Base-by-base conservation (phyloP, 345 rosid species). In the Nephelium lappaceum region DNA sequence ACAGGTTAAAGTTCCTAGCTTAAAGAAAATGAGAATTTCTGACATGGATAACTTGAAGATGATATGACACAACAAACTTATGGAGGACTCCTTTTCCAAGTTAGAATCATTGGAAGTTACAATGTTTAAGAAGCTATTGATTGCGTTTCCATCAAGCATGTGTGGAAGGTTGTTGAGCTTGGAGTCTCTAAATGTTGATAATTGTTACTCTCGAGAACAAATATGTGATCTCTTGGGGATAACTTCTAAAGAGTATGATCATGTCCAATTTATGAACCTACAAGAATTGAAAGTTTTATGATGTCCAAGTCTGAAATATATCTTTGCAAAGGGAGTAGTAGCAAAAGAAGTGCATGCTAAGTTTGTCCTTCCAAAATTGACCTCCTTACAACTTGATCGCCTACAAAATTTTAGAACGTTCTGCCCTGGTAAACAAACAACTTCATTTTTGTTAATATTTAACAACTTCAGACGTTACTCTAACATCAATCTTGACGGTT, bases 321-420 rank as follows among this genome's bases (percentile, higher is more conserved):
- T 58, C 12, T 58, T 84, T 62, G 57, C 63, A 3, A 60, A 12
- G 55, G 83, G 53, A 72, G 71, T 9, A 51, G 51, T 2, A 31
- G 36, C 36, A 4, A 16, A 57, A 27, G 71, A 77, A 14, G 43
- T 11, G 6, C 64, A 11, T 11, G 27, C 38, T 1, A 19, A 2
- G n/a, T 84, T 84, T 41, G 43, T 19, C 61, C 76, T 86, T 76
- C 84, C 82, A 16, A n/a, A 41, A 15, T 3, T 83, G 11, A 42
- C 31, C 39, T n/a, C 1, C 23, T 15, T 81, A 4, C 2, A 0
- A 2, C 81, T 87, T 11, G 0, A 3, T 14, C 2, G 0, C 0
- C 23, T 84, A 1, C 42, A 71, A 5, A 14, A 81, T 10, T 77
- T 86, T n/a, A 36, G 19, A 36, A 68, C 66, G 8, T 78, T 86